Conservation (phyloP, 495 filamentous ascomycete genomes). For the Aspergillus conjunctus region DNA sequence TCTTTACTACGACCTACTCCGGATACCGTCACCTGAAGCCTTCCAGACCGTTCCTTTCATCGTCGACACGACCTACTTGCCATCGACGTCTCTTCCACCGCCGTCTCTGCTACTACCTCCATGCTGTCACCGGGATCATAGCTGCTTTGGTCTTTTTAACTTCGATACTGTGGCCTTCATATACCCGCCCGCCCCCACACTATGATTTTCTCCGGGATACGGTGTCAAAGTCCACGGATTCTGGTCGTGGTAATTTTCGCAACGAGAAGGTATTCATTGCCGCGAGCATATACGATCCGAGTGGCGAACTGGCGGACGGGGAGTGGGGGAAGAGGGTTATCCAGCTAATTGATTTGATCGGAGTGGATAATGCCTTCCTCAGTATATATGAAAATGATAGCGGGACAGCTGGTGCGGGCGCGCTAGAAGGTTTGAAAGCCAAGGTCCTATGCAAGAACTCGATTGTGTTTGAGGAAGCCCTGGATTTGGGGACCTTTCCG, state of each 20-base stretch:
- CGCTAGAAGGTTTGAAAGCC: constrained; percentile 44
- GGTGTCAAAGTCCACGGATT: constrained; percentile 34
- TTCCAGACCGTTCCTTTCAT: constrained; percentile 31
- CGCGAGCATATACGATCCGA: constrained; percentile 69
- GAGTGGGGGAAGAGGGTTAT: constrained; percentile 67
- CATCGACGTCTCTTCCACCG: constrained; percentile 52
- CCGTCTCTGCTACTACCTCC: constrained; percentile 65
- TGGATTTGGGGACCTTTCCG: constrained; percentile 54
- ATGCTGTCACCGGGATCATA: constrained; percentile 67
- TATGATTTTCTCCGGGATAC: constrained; percentile 46
- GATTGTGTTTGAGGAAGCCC: constrained; percentile 56
- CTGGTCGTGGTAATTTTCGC: constrained; percentile 62
- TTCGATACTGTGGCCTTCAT: constrained; percentile 60
- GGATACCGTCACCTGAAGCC: constrained; percentile 41
- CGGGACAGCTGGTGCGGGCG: constrained; percentile 50
- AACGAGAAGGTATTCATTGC: constrained; percentile 76
- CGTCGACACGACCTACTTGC: constrained; percentile 32
- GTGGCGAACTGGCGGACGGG: constrained; percentile 59
- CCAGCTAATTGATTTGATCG: constrained; percentile 62
- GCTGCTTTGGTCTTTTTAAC: constrained; percentile 56
- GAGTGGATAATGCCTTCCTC: constrained; percentile 52
- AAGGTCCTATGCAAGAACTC: constrained; percentile 52
- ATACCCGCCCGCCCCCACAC: constrained; percentile 55
- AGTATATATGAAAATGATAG: constrained; percentile 73
- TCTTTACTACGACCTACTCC: constrained; percentile 32